Percentiles rank a stretch among this genome's conserved stretches.
phyloP scores from a whole-genome alignment of 495 filamentous ascomycete genomes.

The Penicillium canariense region DNA sequence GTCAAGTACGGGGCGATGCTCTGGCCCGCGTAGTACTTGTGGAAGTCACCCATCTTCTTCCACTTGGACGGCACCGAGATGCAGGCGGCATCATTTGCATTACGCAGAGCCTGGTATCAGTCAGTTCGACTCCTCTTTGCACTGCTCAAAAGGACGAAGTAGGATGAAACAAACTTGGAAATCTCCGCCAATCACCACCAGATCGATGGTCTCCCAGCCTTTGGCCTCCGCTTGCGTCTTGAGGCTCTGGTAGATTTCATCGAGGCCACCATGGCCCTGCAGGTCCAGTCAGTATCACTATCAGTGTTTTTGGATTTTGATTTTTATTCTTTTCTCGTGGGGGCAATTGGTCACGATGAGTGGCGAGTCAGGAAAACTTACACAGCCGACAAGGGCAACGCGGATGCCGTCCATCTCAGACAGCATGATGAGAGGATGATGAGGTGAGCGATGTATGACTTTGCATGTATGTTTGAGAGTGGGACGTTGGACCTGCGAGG shows the following conservation, averaged over 20 bases:
- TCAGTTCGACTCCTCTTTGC: conserved; percentile 20
- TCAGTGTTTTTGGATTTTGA: no score
- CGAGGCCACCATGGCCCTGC: conserved; percentile 85
- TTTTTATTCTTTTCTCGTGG: not conserved
- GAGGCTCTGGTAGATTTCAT: conserved; percentile 84
- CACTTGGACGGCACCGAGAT: conserved; percentile 86
- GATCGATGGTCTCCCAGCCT: conserved; percentile 73
- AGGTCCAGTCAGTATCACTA: not conserved
- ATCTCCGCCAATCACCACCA: conserved; percentile 87
- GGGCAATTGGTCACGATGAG: not conserved
- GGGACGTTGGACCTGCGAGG: no score
- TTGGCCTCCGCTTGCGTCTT: conserved; percentile 58
- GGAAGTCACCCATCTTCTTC: conserved; percentile 81
- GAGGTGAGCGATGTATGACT: not conserved
- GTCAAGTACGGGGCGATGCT: conserved; percentile 81
- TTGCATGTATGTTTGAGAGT: no score
- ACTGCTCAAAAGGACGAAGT: not conserved
- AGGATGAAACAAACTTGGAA: conserved; percentile 62
- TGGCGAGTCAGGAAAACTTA: conserved; percentile 41
- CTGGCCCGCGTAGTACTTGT: conserved; percentile 83
- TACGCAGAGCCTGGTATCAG: conserved; percentile 68
- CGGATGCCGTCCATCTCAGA: conserved; percentile 20
- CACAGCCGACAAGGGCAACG: conserved; percentile 76
- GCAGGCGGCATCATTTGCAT: conserved; percentile 78
- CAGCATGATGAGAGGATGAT: not conserved